phyloP scores from a whole-genome alignment of 2,329 filamentous ascomycete species.

The Boeremia exigua region DNA sequence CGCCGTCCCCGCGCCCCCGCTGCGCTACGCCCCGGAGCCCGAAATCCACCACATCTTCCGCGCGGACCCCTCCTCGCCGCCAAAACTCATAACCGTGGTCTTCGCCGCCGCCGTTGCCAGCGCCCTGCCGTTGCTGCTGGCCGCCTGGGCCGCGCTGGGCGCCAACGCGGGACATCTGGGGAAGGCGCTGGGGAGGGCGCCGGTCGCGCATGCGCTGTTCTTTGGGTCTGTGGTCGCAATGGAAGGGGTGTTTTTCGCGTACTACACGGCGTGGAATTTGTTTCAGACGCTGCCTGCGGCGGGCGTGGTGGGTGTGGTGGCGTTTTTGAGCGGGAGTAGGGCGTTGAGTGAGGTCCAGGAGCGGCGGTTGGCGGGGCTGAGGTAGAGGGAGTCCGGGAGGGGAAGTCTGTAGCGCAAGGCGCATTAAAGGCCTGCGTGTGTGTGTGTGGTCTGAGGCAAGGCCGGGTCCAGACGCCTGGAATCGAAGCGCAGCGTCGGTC shows the following conservation, averaged over 20 bases:
- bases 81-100: conserved; percentile 76
- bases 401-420: too few relatives aligned
- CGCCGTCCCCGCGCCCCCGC: conserved; percentile 67
- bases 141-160: conserved; percentile 77
- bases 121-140: conserved; percentile 75
- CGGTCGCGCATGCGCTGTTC: conserved; percentile 82
- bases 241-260: conserved; percentile 92
- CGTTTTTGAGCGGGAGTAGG: conserved; percentile 86
- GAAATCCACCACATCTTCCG: conserved; percentile 94
- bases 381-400: too few relatives aligned
- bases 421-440: too few relatives aligned
- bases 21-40: conserved; percentile 81
- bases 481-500: too few relatives aligned
- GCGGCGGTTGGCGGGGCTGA: conserved; percentile 75
- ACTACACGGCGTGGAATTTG: conserved; percentile 90
- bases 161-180: conserved; percentile 81
- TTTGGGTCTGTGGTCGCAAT: conserved; percentile 85
- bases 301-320: conserved; percentile 69
- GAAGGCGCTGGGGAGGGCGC: conserved; percentile 76
- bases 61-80: conserved; percentile 77
- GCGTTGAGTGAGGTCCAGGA: conserved; percentile 93
- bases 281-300: conserved; percentile 85
- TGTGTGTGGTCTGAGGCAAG: too few relatives aligned
- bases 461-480: too few relatives aligned
- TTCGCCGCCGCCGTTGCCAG: conserved; percentile 77